A percentile compares a stretch with the other conserved stretches of the same genome.
phyloP scores from a whole-genome alignment of 345 rosid species.

The Eucalyptus cloeziana region DNA sequence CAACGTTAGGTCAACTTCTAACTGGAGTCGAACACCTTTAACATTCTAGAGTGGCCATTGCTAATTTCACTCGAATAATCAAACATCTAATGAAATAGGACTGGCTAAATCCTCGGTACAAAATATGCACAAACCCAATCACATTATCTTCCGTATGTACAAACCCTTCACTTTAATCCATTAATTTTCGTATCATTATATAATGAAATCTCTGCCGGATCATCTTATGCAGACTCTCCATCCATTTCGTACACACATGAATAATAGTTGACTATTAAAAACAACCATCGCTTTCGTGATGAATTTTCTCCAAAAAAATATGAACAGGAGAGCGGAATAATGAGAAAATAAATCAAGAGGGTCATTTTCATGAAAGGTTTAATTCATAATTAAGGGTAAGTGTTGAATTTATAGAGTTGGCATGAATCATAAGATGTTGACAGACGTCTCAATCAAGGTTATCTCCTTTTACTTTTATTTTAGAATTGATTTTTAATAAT shows the following conservation, averaged over 20 bases:
- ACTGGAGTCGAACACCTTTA: not conserved
- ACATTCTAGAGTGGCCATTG: not conserved
- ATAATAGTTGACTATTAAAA: not conserved
- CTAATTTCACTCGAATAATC: not conserved
- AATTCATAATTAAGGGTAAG: not conserved
- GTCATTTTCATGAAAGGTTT: not conserved
- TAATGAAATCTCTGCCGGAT: not conserved
- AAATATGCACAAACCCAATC: not conserved
- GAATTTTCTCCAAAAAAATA: not conserved
- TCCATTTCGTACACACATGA: not conserved
- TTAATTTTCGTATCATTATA: fast-evolving
- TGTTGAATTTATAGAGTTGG: not conserved
- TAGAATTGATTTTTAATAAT: not conserved
- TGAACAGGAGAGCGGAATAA: not conserved
- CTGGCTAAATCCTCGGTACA: not conserved
- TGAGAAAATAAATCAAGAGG: not conserved
- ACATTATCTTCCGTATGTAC: not conserved
- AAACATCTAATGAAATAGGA: not conserved
- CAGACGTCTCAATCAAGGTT: not conserved
- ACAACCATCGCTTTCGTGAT: not conserved
- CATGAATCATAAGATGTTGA: not conserved
- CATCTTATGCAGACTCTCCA: not conserved
- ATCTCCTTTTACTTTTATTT: not conserved
- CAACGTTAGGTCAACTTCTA: not conserved
- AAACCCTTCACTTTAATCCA: not conserved